A percentile compares a stretch with the other conserved stretches of the same genome.
These are phyloP conservation scores for Myxozyma geophila DNA, from an alignment of 805 yeast species.

Conservation along the genomic window DNA sequence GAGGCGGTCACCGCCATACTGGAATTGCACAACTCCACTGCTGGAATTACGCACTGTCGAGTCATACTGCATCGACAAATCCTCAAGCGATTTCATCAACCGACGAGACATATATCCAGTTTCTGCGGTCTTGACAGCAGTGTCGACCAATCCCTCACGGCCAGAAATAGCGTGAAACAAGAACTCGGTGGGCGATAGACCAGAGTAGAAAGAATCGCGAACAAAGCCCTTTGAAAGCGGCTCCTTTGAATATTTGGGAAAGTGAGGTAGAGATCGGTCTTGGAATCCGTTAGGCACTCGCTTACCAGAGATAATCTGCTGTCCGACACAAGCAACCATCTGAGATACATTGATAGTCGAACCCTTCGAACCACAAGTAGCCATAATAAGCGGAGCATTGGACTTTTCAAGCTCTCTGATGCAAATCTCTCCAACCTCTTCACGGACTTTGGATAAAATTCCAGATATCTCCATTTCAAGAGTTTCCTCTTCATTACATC, in stretches of 20 bases:
- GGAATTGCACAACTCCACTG: conserved; percentile 95
- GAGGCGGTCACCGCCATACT: conserved; percentile 97
- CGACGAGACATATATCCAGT: conserved; percentile 99
- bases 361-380: conserved; percentile 99
- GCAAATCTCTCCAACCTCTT: conserved; percentile 98
- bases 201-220: conserved; percentile 91
- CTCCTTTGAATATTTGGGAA: conserved; percentile 91
- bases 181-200: conserved; percentile 95
- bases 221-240: conserved; percentile 99
- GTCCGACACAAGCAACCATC: conserved; percentile 99
- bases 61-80: conserved; percentile 90
- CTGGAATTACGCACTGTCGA: conserved; percentile 93
- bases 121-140: conserved; percentile 99
- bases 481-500: conserved; percentile 98
- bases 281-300: conserved; percentile 99
- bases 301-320: conserved; percentile 96
- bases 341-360: conserved; percentile 97
- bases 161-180: conserved; percentile 99
- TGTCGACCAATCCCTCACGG: conserved; percentile 98
- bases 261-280: conserved; percentile 96
- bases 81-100: conserved; percentile 96
- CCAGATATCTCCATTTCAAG: conserved; percentile 98
- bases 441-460: conserved; percentile 92
- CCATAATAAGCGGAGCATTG: conserved; percentile 98
- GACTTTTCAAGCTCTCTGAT: conserved; percentile 85